phyloP scores from a whole-genome alignment of 2,329 filamentous ascomycete genomes.

The Alternaria sp. region DNA sequence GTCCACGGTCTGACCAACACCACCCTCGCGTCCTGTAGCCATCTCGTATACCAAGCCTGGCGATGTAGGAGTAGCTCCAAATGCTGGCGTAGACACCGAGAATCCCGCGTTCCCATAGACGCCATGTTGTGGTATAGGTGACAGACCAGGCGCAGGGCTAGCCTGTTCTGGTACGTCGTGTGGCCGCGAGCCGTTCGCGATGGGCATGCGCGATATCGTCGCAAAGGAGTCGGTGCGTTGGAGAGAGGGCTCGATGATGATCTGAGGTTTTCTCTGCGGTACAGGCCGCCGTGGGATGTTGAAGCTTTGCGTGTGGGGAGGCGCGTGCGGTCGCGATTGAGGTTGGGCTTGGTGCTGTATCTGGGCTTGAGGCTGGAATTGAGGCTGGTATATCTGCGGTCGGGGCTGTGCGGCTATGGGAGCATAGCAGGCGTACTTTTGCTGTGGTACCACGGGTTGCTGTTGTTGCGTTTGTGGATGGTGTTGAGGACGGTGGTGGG shows the following conservation, averaged over 20 bases:
- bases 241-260: conserved; percentile 38
- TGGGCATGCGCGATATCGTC: conserved; percentile 43
- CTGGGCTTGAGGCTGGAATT: conserved; percentile 14
- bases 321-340: conserved; percentile 22
- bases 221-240: conserved; percentile 43
- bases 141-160: conserved; percentile 10
- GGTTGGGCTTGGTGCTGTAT: conserved; percentile 15
- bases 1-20: conserved; percentile 24
- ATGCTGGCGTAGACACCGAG: conserved; percentile 36
- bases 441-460: conserved; percentile 19
- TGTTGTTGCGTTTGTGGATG: conserved; percentile 5
- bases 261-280: conserved; percentile 29
- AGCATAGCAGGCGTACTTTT: conserved; percentile 37
- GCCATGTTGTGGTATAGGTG: conserved; percentile 20
- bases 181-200: conserved; percentile 40
- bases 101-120: conserved; percentile 35
- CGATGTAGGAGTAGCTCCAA: conserved; percentile 29
- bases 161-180: conserved; percentile 15
- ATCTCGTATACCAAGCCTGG: conserved; percentile 23
- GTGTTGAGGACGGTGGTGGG: conserved; percentile 20
- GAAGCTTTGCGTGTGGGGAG: conserved; percentile 31
- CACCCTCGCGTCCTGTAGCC: conserved; percentile 7
- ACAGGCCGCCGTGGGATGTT: conserved; percentile 38
- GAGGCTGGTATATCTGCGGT: conserved; percentile 5
- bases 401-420: conserved; percentile 10